Percentiles rank a stretch among this genome's conserved stretches.
These are phyloP conservation scores for Gracilaria caudata DNA, from an alignment of 23 red algal species.

Conservation along the genomic window DNA sequence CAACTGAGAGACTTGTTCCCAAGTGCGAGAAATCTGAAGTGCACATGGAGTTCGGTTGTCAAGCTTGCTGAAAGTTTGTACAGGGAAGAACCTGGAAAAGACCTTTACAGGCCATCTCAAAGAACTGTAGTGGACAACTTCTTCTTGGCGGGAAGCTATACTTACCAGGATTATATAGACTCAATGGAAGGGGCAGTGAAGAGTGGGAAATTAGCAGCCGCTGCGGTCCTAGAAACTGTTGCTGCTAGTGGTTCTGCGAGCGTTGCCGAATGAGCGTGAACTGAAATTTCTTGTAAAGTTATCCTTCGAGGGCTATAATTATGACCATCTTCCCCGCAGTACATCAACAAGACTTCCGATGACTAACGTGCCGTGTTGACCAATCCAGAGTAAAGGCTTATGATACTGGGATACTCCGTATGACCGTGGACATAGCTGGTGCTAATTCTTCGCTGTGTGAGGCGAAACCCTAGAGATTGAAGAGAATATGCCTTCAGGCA, in stretches of 20 bases:
- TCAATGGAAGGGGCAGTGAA: slow-evolving; percentile 95
- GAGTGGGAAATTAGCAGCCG: slow-evolving; percentile 79
- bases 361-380: no score
- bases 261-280: not conserved
- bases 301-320: no score
- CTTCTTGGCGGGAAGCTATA: slow-evolving; percentile 96
- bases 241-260: not conserved
- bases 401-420: no score
- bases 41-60: slow-evolving; percentile 86
- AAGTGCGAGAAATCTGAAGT: slow-evolving; percentile 59
- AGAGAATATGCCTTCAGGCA: no score
- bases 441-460: no score
- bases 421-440: no score
- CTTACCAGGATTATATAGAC: slow-evolving; percentile 97
- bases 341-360: no score
- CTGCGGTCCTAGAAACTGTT: slow-evolving; percentile 58
- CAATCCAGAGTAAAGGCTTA: no score
- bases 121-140: slow-evolving; percentile 74
- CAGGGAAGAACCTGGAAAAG: slow-evolving; percentile 82
- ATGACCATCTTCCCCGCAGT: no score
- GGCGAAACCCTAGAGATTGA: no score
- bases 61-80: slow-evolving; percentile 91
- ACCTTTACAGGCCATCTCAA: slow-evolving; percentile 77
- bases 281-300: not conserved
- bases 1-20: slow-evolving; percentile 87